A percentile compares a stretch with the other conserved stretches of the same genome.
Conservation (phyloP, 1,284 basidiomycete species). For the Ganoderma resinaceum region DNA sequence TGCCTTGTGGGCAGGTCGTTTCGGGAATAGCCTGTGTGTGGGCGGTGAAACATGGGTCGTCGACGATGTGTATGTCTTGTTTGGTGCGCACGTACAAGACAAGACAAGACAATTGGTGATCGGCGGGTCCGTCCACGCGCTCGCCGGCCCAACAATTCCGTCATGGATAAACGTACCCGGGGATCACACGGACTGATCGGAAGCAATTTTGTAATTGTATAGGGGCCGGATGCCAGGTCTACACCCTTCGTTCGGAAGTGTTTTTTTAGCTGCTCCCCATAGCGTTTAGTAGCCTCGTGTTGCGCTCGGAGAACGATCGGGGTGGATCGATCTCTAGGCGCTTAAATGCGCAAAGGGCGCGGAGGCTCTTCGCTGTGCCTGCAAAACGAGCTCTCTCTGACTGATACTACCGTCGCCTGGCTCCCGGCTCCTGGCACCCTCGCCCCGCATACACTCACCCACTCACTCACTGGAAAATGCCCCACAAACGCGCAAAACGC, state of each 20-base stretch:
- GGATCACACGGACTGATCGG: too few relatives aligned
- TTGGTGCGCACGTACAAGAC: neutral
- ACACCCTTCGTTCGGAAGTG: too few relatives aligned
- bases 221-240: too few relatives aligned
- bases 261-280: neutral
- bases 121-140: neutral
- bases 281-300: neutral
- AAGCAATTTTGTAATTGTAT: too few relatives aligned
- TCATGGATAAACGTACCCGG: too few relatives aligned
- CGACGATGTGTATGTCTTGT: neutral
- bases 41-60: neutral
- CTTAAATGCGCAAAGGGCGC: too few relatives aligned
- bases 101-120: neutral
- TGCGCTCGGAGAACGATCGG: neutral
- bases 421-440: neutral
- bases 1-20: too few relatives aligned
- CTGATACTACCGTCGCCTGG: neutral
- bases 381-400: neutral
- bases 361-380: neutral
- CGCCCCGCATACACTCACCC: neutral
- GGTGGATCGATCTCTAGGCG: neutral
- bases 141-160: too few relatives aligned
- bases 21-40: too few relatives aligned
- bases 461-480: too few relatives aligned
- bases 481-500: slow-evolving; percentile 69